A percentile compares a stretch with the other conserved stretches of the same genome.
Evolutionary conservation across 129 eudicot species (phyloP).

Genomic region (Deinandra increscens): DNA sequence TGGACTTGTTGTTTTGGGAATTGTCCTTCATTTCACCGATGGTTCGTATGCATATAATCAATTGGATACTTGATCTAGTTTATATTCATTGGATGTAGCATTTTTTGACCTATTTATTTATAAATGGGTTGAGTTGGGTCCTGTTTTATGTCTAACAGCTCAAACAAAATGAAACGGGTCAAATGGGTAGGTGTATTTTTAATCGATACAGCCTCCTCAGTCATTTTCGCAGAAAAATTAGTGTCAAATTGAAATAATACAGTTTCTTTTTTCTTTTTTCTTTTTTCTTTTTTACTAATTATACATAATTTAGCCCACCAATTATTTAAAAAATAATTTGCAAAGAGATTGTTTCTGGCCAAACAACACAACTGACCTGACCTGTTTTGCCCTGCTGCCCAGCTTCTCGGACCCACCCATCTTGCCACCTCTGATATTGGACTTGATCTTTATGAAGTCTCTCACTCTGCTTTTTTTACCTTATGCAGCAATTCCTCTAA

Average conservation of each 20-base stretch:
- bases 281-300: neutral
- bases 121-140: neutral
- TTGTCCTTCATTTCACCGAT: conserved; percentile 68
- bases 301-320: neutral
- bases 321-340: neutral
- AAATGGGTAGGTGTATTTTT: neutral
- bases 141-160: neutral
- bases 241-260: neutral
- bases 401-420: neutral
- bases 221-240: neutral
- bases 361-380: neutral
- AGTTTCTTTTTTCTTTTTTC: too few species aligned
- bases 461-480: neutral
- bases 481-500: conserved; percentile 75
- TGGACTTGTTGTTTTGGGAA: conserved; percentile 51
- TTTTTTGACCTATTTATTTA: neutral
- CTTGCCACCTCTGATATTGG: neutral
- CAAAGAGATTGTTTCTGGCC: neutral
- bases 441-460: neutral
- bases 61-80: neutral
- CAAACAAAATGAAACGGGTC: neutral
- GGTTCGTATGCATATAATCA: conserved; percentile 45
- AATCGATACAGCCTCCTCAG: neutral
- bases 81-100: neutral
- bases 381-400: neutral